Evolutionary conservation across 2,329 filamentous ascomycete genomes (phyloP).

Genomic region (Penicillium sp.): DNA sequence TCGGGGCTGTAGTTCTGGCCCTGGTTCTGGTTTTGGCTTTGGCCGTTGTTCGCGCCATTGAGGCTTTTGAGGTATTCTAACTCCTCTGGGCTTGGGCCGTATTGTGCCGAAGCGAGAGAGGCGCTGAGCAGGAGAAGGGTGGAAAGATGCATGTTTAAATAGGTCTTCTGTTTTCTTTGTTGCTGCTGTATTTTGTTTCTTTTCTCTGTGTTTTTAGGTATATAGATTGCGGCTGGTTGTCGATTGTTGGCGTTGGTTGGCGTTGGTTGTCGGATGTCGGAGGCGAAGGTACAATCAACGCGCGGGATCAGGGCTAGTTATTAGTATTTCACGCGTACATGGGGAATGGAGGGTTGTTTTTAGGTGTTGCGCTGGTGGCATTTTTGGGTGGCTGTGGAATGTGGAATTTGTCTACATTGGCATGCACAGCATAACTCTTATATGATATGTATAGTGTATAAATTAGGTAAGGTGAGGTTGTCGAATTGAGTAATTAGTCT

Average conservation of each 20-base stretch:
- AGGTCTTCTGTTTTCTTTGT: background rate
- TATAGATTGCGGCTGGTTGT: background rate
- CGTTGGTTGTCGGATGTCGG: background rate
- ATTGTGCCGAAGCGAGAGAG: conserved; percentile 14
- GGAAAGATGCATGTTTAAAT: conserved; percentile 20
- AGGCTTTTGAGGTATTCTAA: background rate
- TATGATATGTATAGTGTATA: background rate
- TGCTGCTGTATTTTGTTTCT: background rate
- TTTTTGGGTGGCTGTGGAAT: conserved; percentile 5
- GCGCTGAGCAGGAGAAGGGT: conserved; percentile 17
- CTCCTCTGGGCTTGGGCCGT: background rate
- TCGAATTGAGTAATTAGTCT: background rate
- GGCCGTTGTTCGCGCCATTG: background rate
- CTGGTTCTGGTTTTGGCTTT: background rate
- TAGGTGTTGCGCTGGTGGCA: background rate
- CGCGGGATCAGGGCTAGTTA: background rate
- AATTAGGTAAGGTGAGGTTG: background rate
- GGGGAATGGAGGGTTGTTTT: background rate
- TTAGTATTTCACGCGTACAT: background rate
- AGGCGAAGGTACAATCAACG: background rate
- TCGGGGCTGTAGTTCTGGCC: background rate
- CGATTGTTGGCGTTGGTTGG: background rate
- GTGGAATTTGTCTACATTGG: background rate
- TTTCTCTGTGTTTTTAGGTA: background rate
- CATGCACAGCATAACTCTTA: background rate